Evolutionary conservation across 1,284 basidiomycete species (phyloP).

Genomic region (Papiliotrema laurentii): DNA sequence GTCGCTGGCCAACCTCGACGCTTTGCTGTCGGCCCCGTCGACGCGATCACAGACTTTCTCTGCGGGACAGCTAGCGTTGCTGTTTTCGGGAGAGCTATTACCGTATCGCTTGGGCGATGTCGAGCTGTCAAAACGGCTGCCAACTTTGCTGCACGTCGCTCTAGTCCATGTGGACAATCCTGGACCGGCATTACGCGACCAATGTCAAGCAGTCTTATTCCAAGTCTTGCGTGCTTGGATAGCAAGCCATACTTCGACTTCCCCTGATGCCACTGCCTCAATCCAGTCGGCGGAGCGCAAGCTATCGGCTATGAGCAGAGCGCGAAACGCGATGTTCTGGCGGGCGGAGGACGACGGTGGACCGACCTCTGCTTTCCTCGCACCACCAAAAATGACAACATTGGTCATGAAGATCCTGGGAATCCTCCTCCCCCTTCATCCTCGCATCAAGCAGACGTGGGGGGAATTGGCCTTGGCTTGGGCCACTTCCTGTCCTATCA

Average conservation of each 20-base stretch:
- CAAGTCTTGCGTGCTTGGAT: slow-evolving; percentile 74
- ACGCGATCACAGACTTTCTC: slow-evolving; percentile 52
- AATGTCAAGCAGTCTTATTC: slow-evolving; percentile 70
- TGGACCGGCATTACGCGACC: slow-evolving; percentile 62
- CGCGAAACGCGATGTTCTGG: slow-evolving; percentile 59
- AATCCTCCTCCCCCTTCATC: slow-evolving; percentile 65
- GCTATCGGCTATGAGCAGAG: slow-evolving; percentile 51
- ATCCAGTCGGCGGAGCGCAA: slow-evolving; percentile 54
- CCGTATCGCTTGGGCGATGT: slow-evolving; percentile 70
- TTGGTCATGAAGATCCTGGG: slow-evolving; percentile 64
- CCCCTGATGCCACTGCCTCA: slow-evolving; percentile 16
- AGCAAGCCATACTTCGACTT: slow-evolving; percentile 37
- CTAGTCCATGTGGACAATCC: slow-evolving; percentile 81
- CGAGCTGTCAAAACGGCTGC: slow-evolving; percentile 60
- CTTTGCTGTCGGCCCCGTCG: slow-evolving; percentile 33
- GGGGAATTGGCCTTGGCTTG: slow-evolving; percentile 75
- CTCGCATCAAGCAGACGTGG: slow-evolving; percentile 68
- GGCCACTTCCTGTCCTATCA: slow-evolving; percentile 82
- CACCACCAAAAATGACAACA: slow-evolving; percentile 64
- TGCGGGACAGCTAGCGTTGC: slow-evolving; percentile 79
- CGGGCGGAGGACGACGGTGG: slow-evolving; percentile 59
- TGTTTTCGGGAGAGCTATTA: slow-evolving; percentile 78
- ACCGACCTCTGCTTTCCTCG: slow-evolving; percentile 34
- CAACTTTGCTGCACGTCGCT: slow-evolving; percentile 72
- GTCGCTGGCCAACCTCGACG: slow-evolving; percentile 40